Conservation (phyloP, 2,329 filamentous ascomycete species). For the Mariannaea sp. region DNA sequence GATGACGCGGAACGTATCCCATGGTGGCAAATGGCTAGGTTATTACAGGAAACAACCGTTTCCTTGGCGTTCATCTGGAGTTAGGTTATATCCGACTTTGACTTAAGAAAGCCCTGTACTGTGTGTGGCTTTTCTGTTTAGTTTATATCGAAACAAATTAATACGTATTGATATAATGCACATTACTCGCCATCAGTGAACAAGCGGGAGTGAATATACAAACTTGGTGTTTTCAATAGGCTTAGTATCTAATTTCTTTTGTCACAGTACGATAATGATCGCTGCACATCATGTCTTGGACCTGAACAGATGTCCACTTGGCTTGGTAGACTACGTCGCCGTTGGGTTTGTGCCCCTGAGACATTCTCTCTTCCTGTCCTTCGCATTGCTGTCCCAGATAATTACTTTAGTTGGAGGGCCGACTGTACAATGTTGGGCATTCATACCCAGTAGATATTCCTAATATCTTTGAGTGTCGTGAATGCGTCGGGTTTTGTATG, state of each 20-base stretch:
- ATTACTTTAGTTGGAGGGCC: too few species aligned
- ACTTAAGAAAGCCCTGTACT: too few species aligned
- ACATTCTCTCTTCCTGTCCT: constrained; percentile 63
- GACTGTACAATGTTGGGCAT: constrained; percentile 35
- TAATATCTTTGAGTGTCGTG: constrained; percentile 35
- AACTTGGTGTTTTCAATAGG: too few species aligned
- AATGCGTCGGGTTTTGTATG: constrained; percentile 31
- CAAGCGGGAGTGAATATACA: too few species aligned
- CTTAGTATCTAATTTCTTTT: too few species aligned
- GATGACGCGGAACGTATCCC: constrained; percentile 22
- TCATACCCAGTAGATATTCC: constrained; percentile 36
- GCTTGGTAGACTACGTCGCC: constrained; percentile 63
- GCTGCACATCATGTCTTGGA: constrained; percentile 69
- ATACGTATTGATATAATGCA: too few species aligned
- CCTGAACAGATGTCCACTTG: constrained; percentile 73
- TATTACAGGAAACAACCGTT: constrained; percentile 3
- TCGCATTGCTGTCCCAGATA: constrained; percentile 58
- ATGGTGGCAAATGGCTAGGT: constrained; percentile 19
- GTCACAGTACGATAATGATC: constrained; percentile 66
- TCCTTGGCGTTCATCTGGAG: constrained; percentile 25
- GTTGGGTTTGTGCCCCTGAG: constrained; percentile 56
- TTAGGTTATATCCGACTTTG: constrained; percentile 27
- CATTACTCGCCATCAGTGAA: too few species aligned
- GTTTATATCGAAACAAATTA: too few species aligned
- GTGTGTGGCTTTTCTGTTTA: too few species aligned